These are phyloP conservation scores for Aureobasidium sp. DNA, from an alignment of 2,329 filamentous ascomycete genomes.

Conservation along the genomic window DNA sequence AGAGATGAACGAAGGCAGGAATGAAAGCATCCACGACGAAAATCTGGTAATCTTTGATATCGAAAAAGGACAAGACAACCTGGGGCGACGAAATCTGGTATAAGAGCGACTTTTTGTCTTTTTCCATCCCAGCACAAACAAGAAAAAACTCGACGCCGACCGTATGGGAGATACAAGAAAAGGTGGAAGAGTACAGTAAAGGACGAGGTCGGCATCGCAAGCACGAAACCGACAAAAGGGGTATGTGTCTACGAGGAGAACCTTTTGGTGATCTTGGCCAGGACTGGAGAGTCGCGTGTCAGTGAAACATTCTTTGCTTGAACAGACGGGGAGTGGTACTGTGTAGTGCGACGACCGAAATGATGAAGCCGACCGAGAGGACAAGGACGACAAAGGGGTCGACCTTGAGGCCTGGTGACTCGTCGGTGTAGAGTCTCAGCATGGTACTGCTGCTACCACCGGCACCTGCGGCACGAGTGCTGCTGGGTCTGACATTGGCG, in stretches of 20 bases:
- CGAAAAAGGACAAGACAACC: neutral
- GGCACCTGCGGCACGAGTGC: slow-evolving; percentile 85
- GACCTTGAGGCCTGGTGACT: slow-evolving; percentile 93
- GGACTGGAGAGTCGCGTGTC: slow-evolving; percentile 49
- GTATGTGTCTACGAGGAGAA: slow-evolving; percentile 50
- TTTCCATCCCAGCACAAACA: neutral
- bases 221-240: neutral
- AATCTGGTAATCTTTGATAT: slow-evolving; percentile 6
- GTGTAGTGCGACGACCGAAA: slow-evolving; percentile 94
- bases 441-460: slow-evolving; percentile 97
- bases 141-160: slow-evolving; percentile 8
- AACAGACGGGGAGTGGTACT: slow-evolving; percentile 53
- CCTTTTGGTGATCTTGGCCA: slow-evolving; percentile 87
- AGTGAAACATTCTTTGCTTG: neutral
- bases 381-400: slow-evolving; percentile 97
- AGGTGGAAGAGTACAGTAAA: neutral
- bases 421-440: slow-evolving; percentile 97
- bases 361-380: slow-evolving; percentile 94
- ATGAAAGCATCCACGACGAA: neutral
- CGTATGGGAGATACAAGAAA: slow-evolving; percentile 2
- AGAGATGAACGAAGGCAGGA: neutral
- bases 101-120: slow-evolving; percentile 8
- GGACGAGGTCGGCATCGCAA: neutral
- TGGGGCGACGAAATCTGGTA: slow-evolving; percentile 1
- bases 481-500: slow-evolving; percentile 85